Conservation (phyloP, 2,329 filamentous ascomycete genomes). For the Calycina herbarum region DNA sequence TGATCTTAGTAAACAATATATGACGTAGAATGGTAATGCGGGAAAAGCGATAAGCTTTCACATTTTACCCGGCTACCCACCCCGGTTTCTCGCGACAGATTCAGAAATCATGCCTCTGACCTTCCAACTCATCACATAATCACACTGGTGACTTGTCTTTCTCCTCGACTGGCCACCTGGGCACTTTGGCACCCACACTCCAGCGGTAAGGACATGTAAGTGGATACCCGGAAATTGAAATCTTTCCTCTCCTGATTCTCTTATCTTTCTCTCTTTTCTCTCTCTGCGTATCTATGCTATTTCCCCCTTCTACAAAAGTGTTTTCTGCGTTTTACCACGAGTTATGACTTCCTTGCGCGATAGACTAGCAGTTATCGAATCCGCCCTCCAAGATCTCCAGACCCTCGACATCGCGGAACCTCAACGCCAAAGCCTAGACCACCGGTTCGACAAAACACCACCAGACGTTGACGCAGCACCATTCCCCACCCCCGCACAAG, state of each 20-base stretch:
- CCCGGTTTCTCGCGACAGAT: not conserved
- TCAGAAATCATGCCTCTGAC: not conserved
- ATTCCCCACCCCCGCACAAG: slow-evolving; percentile 26
- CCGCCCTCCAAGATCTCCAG: slow-evolving; percentile 22
- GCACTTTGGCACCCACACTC: not conserved
- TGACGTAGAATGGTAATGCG: not conserved
- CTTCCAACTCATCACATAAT: not conserved
- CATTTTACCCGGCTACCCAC: not conserved
- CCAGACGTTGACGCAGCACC: slow-evolving; percentile 27
- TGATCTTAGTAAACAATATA: not conserved
- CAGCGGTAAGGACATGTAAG: slow-evolving; percentile 2
- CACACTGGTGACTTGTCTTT: not conserved
- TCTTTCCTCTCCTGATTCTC: not conserved
- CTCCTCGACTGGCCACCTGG: not conserved
- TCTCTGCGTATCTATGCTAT: not conserved
- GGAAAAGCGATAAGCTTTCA: not conserved
- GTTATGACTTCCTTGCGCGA: slow-evolving; percentile 26
- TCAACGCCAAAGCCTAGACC: slow-evolving; percentile 28
- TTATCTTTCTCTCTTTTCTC: not conserved
- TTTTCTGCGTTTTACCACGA: slow-evolving; percentile 1
- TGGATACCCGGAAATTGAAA: not conserved
- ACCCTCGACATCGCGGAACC: slow-evolving; percentile 23
- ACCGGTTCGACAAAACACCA: slow-evolving; percentile 28
- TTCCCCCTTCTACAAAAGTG: not conserved
- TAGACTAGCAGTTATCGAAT: slow-evolving; percentile 24